phyloP scores from a whole-genome alignment of 2,329 filamentous ascomycete species.

The Beauveria varroae region DNA sequence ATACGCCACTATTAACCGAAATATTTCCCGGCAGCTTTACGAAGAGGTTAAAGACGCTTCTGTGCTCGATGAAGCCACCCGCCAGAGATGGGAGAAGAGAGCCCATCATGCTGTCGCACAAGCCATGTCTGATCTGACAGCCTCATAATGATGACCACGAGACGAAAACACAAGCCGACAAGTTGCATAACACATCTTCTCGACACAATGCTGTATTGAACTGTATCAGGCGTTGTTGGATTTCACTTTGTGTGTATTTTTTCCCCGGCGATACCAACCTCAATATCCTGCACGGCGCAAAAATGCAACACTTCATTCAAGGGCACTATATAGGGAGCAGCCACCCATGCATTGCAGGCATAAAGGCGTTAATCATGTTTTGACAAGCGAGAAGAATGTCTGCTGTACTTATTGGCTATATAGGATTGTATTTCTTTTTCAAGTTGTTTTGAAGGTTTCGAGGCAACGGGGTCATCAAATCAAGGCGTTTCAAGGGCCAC shows the following conservation, averaged over 20 bases:
- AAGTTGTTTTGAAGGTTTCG: constrained; percentile 10
- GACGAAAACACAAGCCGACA: constrained; percentile 17
- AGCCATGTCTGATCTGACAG: constrained; percentile 53
- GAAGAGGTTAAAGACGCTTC: constrained; percentile 51
- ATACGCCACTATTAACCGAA: constrained; percentile 86
- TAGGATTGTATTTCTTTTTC: constrained; percentile 9
- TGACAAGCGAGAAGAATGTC: not conserved
- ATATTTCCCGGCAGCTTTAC: constrained; percentile 83
- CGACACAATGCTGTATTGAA: not conserved
- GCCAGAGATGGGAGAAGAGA: constrained; percentile 65
- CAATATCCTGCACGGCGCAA: constrained; percentile 22
- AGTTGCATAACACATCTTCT: not conserved
- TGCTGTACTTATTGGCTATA: constrained; percentile 13
- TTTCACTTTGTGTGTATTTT: not conserved
- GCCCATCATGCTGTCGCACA: constrained; percentile 72
- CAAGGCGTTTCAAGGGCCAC: constrained; percentile 4
- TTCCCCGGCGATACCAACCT: constrained; percentile 18
- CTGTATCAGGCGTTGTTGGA: constrained; percentile 5
- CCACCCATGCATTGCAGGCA: constrained; percentile 8
- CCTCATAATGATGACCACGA: constrained; percentile 29
- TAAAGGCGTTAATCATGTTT: constrained; percentile 7
- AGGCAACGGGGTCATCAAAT: not conserved
- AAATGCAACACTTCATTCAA: not conserved
- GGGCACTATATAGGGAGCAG: not conserved
- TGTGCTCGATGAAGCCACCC: constrained; percentile 56